Percentiles rank a stretch among this genome's conserved stretches.
Evolutionary conservation across 768 basidiomycete species (phyloP).

Genomic region (Xerocomus potaroensis): DNA sequence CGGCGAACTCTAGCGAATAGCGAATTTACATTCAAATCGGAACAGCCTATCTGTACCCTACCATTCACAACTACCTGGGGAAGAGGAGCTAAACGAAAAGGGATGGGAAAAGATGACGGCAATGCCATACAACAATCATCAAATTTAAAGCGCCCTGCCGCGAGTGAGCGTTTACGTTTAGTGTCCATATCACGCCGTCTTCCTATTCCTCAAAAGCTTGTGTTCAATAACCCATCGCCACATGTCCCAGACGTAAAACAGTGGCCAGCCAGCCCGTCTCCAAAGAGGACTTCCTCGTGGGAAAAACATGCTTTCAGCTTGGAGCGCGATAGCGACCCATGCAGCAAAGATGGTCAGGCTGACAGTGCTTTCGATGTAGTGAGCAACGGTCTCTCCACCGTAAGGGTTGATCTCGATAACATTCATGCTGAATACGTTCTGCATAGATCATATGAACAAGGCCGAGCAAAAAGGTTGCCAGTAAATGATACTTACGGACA

Average conservation of each 20-base stretch:
- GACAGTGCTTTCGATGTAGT: constrained; percentile 40
- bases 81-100: no score
- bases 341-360: constrained; percentile 45
- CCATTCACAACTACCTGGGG: no score
- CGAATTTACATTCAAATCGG: no score
- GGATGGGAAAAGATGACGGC: no score
- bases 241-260: constrained; percentile 1
- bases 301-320: constrained; percentile 29
- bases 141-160: no score
- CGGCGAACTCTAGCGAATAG: no score
- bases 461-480: neutral
- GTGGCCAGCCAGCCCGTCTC: constrained; percentile 23
- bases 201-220: neutral
- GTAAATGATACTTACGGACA: constrained; percentile 21
- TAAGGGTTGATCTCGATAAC: constrained; percentile 37
- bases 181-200: constrained; percentile 13
- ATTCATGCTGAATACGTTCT: constrained; percentile 59
- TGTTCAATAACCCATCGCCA: neutral
- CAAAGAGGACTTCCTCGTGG: constrained; percentile 8
- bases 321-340: constrained; percentile 56
- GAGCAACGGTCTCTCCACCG: constrained; percentile 28
- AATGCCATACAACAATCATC: no score
- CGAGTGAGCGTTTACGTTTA: no score
- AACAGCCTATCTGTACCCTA: no score
- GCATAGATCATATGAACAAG: constrained; percentile 3